Conservation (phyloP, 2,329 filamentous ascomycete genomes). For the Colletotrichum tropicicola region DNA sequence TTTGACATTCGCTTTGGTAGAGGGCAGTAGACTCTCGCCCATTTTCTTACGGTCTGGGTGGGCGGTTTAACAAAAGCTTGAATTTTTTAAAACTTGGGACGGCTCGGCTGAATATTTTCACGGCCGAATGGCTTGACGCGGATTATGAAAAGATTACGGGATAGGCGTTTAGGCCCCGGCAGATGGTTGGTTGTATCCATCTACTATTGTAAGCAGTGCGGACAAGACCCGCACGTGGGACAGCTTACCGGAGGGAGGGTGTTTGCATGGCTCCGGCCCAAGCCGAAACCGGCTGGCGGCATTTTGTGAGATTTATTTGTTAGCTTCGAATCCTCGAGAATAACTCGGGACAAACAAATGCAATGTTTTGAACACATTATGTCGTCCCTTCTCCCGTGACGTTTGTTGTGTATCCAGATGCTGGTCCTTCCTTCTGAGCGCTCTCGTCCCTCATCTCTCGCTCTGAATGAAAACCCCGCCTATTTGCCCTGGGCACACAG, state of each 20-base stretch:
- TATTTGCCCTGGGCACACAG: too few relatives aligned
- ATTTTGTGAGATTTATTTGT: neutral
- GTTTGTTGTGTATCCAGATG: too few relatives aligned
- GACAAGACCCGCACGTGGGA: neutral
- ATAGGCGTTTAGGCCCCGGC: neutral
- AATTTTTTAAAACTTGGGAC: neutral
- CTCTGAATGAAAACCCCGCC: too few relatives aligned
- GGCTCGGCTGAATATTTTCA: neutral
- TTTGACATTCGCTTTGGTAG: slow-evolving; percentile 79
- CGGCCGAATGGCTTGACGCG: neutral
- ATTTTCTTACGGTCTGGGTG: neutral
- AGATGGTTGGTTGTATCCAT: neutral
- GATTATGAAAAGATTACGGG: neutral
- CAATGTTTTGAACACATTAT: too few relatives aligned
- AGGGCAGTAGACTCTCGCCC: slow-evolving; percentile 21
- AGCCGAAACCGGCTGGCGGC: neutral
- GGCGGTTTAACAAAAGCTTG: slow-evolving; percentile 1
- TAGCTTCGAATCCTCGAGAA: neutral
- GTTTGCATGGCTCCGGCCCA: neutral
- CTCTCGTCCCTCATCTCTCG: too few relatives aligned
- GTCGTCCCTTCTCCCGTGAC: too few relatives aligned
- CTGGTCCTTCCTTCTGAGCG: too few relatives aligned
- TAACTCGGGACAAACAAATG: neutral
- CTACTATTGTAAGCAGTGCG: neutral
- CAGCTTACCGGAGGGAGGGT: neutral